These are phyloP conservation scores for Phytopythium oedochilum DNA, from an alignment of 352 stramenopile species.

Conservation along the genomic window DNA sequence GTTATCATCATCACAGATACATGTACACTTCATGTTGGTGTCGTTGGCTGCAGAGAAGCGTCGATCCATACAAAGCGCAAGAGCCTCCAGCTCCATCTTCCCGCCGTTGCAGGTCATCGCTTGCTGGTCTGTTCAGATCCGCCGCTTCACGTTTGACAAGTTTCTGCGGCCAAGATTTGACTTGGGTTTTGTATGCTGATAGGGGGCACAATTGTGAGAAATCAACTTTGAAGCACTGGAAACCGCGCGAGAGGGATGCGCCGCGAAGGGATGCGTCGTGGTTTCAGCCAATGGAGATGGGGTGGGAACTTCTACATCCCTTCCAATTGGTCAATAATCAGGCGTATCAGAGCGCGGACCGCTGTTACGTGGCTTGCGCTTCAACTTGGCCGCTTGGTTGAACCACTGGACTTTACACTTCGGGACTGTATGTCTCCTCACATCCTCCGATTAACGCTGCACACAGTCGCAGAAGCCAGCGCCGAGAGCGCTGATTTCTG, in stretches of 20 bases:
- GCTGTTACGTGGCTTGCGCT: not conserved
- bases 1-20: too few species aligned
- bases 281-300: conserved; percentile 7
- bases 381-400: not conserved
- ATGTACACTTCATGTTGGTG: too few species aligned
- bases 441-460: not conserved
- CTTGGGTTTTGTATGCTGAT: not conserved
- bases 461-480: not conserved
- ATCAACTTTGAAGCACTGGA: conserved; percentile 5
- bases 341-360: not conserved
- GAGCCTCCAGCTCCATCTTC: not conserved
- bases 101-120: conserved; percentile 1
- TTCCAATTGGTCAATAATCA: conserved; percentile 2
- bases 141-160: not conserved
- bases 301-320: not conserved
- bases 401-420: not conserved
- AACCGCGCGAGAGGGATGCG: not conserved
- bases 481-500: not conserved
- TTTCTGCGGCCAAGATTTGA: not conserved
- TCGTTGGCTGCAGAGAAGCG: too few species aligned
- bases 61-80: not conserved
- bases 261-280: not conserved
- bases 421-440: not conserved
- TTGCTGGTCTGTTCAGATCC: not conserved
- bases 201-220: conserved; percentile 9